Base-by-base conservation (phyloP, 2,329 filamentous ascomycete species). In the Madurella mycetomatis region DNA sequence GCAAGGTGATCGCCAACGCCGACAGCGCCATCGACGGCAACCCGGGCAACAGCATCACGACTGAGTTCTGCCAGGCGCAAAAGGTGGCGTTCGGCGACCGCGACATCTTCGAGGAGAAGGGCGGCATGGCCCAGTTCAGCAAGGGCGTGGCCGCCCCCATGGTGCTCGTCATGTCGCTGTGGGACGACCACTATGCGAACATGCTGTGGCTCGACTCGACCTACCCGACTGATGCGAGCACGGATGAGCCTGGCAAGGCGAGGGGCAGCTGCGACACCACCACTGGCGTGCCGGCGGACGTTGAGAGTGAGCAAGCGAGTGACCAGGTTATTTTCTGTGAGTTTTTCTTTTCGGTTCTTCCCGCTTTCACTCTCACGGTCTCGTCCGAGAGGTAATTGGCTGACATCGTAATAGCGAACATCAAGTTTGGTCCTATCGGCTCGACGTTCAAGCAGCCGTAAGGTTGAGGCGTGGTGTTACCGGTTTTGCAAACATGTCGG, bases 171-270 rank as follows among this genome's bases (percentile, higher is more conserved):
- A 76, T 85, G 76, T 77, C 73, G 16, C 70, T 82, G 54, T 82
- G 79, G 80, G 82, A 84, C 61, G 83, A 86, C 68, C 79, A 85
- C 69, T 71, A 77, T 49, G 72, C 81, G 64, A 77, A 80, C 70
- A 84, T 84, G 80, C 74, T 81, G 52, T 85, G 82, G 82, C 75
- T 85, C 56, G 81, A 84, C 71, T 77, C 75, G n/a, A 73, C 68
- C 64, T 82, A 78, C 72, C 78, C 79, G 15, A 72, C 73, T 49
- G 66, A 70, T 54, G 68, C 62, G 25, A 58, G 68, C 45, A 49
- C 68, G 7, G 64, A 64, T 44, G 54, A 54, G 4, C 72, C 72
- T 31, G 76, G 76, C 65, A 71, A 70, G 60, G 69, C 65, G 45
- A 73, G 76, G 58, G 76, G 76, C 31, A 67, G 67, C 7, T 79